Evolutionary conservation across 1,284 basidiomycete species (phyloP), one percentile per base, ranked within the genome.

Genomic region (Microbotryum lychnidis-dioicae): DNA sequence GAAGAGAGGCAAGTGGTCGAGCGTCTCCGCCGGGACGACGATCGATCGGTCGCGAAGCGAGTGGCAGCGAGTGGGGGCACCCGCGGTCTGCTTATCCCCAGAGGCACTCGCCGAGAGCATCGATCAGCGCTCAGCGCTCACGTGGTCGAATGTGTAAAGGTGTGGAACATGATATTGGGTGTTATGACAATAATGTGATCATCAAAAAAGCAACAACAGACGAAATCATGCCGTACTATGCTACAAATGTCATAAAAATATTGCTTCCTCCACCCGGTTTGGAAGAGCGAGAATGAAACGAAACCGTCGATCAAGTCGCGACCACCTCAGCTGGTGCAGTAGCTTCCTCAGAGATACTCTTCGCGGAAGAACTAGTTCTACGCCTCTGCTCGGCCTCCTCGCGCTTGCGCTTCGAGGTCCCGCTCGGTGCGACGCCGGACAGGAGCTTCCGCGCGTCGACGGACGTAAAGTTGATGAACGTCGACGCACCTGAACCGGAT

Each of bases 381-480:
- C 44, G 49, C 12, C 46, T 58, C 14, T 58, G 53, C 21, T 60
- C 65, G 29, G 55, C 64, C 54, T 66, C 68, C 53, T 67, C 60
- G 50, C 62, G 52, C 54, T 70, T 63, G 23, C 71, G 65, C 61
- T 73, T 73, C 50, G 62, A 64, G 27, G 61, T 66, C 14, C 72
- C 72, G 47, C 68, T 70, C 31, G 72, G 72, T 14, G 72, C 72
- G 4, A 73, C 72, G 1, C 72, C 72, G 7, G 50, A 57, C 37
- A 73, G 54, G 4, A 73, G 50, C 33, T 62, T 67, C 47, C 58
- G 64, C 0, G 68, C 57, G 56, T 73, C 72, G 53, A 61, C 64
- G 8, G 68, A 42, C 10, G 71, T 70, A 31, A 72, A 72, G 47
- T 73, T 73, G 61, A 73, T 66, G 56, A 73, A 73, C 58, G 16